phyloP scores from a whole-genome alignment of 768 basidiomycete species.

The Cystobasidium onofrii region DNA sequence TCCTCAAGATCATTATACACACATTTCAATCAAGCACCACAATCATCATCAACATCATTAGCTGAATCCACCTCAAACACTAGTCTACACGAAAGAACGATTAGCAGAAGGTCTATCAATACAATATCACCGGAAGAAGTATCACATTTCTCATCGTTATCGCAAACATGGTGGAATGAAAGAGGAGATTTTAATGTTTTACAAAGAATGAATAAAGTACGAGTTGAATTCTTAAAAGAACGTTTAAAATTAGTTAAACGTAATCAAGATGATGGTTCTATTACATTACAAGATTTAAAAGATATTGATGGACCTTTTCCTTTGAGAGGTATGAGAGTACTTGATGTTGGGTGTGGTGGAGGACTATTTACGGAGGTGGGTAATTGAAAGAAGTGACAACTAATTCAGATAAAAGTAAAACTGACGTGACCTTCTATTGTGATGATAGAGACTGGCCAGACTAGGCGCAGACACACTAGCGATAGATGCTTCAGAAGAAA shows the following conservation, averaged over 20 bases:
- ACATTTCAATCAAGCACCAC: neutral
- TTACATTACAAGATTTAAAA: constrained; percentile 12
- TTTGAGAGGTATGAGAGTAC: constrained; percentile 61
- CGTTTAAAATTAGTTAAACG: constrained; percentile 52
- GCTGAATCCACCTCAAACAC: too few species aligned
- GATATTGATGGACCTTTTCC: constrained; percentile 40
- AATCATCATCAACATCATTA: neutral
- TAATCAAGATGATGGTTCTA: constrained; percentile 43
- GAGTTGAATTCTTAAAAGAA: constrained; percentile 65
- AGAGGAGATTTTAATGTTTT: constrained; percentile 77
- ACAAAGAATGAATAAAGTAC: constrained; percentile 88
- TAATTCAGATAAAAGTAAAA: neutral
- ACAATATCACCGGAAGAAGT: constrained; percentile 56
- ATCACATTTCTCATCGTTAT: constrained; percentile 76
- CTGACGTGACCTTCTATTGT: neutral
- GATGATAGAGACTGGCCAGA: constrained; percentile 65
- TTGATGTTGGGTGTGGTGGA: constrained; percentile 94
- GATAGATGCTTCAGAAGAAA: constrained; percentile 83
- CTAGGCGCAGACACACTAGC: constrained; percentile 79
- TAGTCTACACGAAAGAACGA: too few species aligned
- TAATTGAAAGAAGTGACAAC: neutral
- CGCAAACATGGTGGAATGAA: constrained; percentile 94
- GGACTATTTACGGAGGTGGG: constrained; percentile 82
- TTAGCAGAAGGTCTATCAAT: constrained; percentile 30
- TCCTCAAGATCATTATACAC: neutral